A percentile compares a stretch with the other conserved stretches of the same genome.
Evolutionary conservation across 495 filamentous ascomycete species (phyloP).

Genomic region (Achaetomiella virescens): DNA sequence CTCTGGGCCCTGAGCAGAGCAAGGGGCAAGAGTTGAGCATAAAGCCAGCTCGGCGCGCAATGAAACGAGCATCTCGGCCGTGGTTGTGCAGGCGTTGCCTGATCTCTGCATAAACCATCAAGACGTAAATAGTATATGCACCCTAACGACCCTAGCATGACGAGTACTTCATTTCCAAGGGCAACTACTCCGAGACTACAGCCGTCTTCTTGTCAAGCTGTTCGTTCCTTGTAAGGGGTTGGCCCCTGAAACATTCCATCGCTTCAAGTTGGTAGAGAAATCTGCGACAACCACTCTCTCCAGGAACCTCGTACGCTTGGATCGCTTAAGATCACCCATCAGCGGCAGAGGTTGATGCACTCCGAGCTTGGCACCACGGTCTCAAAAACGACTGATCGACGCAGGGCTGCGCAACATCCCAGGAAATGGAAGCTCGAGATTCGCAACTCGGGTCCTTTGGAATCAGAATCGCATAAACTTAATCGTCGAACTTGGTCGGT

Average conservation of each 20-base stretch:
- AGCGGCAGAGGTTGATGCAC: not conserved
- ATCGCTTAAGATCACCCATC: not conserved
- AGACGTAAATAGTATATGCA: not conserved
- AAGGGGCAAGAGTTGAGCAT: too few relatives aligned
- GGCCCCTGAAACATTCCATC: not conserved
- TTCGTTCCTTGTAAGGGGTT: too few relatives aligned
- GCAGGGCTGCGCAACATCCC: not conserved
- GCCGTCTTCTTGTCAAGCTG: too few relatives aligned
- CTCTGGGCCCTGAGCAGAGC: too few relatives aligned
- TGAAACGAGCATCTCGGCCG: too few relatives aligned
- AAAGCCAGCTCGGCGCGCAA: too few relatives aligned
- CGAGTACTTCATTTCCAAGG: too few relatives aligned
- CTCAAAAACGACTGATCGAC: slow-evolving; percentile 10
- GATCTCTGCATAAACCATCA: not conserved
- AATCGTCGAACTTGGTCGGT: not conserved
- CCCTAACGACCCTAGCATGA: too few relatives aligned
- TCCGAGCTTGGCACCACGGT: not conserved
- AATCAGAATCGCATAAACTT: not conserved
- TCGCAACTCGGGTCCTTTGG: not conserved
- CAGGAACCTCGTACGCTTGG: not conserved
- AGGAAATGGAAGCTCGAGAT: not conserved
- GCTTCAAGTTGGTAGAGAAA: slow-evolving; percentile 1
- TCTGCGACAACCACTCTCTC: not conserved
- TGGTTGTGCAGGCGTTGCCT: too few relatives aligned
- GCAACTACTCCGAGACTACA: too few relatives aligned